phyloP scores from a whole-genome alignment of 2,329 filamentous ascomycete genomes.

The Aspergillus cejpii region DNA sequence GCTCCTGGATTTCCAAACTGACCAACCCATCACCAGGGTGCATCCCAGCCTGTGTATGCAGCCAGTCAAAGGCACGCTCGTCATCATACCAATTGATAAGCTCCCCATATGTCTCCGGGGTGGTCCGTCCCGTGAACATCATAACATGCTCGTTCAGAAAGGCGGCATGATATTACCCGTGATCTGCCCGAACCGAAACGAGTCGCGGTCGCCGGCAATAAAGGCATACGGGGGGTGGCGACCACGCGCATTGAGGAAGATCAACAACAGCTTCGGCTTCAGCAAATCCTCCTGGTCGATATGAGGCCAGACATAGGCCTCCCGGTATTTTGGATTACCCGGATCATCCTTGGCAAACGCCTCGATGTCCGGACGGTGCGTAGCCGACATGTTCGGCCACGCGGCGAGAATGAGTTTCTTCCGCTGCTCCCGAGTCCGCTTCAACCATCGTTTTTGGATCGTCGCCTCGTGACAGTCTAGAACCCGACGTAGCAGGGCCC shows the following conservation, averaged over 20 bases:
- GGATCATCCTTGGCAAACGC: constrained; percentile 21
- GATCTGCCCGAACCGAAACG: constrained; percentile 27
- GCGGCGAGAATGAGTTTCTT: constrained; percentile 42
- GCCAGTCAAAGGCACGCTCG: constrained; percentile 36
- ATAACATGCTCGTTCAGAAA: constrained; percentile 32
- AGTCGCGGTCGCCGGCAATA: constrained; percentile 41
- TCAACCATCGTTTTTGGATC: constrained; percentile 50
- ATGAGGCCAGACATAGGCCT: constrained; percentile 47
- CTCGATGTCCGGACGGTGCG: constrained; percentile 50
- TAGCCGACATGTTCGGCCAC: constrained; percentile 47
- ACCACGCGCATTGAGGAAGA: constrained; percentile 50
- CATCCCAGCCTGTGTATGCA: constrained; percentile 33
- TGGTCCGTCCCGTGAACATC: constrained; percentile 28
- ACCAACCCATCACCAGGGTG: constrained; percentile 45
- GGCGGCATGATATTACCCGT: constrained; percentile 17
- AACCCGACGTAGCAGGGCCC: constrained; percentile 37
- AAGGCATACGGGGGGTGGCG: constrained; percentile 45
- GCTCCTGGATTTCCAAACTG: constrained; percentile 48
- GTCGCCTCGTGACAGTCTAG: constrained; percentile 47
- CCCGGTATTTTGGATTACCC: constrained; percentile 23
- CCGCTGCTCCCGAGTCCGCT: constrained; percentile 46
- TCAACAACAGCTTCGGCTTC: constrained; percentile 39
- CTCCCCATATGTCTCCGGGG: constrained; percentile 31
- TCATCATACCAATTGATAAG: constrained; percentile 35
- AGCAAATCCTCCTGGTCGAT: constrained; percentile 54